Evolutionary conservation across 441 rosid genomes (phyloP).

Genomic region (Isatis lusitanica): DNA sequence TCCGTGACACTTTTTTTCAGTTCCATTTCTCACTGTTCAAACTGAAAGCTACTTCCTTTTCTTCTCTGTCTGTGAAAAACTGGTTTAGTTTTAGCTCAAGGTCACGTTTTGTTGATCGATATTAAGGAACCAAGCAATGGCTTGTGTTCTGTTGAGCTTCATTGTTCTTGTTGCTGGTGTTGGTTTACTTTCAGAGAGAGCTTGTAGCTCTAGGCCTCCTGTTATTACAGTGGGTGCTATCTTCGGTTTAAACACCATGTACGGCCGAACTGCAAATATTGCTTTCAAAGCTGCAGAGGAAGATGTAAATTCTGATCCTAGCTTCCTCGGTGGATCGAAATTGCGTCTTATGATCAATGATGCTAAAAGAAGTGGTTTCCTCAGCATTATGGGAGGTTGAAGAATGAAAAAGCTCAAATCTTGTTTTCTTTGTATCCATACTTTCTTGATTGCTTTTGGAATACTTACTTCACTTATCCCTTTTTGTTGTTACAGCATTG

Average conservation of each 20-base stretch:
- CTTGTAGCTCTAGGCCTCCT: constrained; percentile 37
- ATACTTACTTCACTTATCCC: background rate
- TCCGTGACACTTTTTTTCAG: constrained; percentile 26
- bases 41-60: constrained; percentile 28
- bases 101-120: background rate
- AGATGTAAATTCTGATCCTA: constrained; percentile 76
- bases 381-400: constrained; percentile 75
- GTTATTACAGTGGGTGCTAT: constrained; percentile 74
- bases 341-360: constrained; percentile 55
- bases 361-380: constrained; percentile 73
- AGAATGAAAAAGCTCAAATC: constrained; percentile 16
- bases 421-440: background rate
- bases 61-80: constrained; percentile 9
- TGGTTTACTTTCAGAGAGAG: constrained; percentile 44
- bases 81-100: constrained; percentile 21
- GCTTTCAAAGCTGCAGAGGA: constrained; percentile 78
- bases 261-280: constrained; percentile 57
- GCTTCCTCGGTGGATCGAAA: constrained; percentile 66
- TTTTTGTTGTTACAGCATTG: constrained; percentile 55
- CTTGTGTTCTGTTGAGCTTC: constrained; percentile 42
- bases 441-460: constrained; percentile 5
- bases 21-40: constrained; percentile 24
- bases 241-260: constrained; percentile 46
- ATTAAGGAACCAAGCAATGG: constrained; percentile 45
- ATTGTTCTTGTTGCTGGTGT: constrained; percentile 34